Evolutionary conservation across 2,329 filamentous ascomycete genomes (phyloP).

Genomic region (Colletotrichum liaoningense): DNA sequence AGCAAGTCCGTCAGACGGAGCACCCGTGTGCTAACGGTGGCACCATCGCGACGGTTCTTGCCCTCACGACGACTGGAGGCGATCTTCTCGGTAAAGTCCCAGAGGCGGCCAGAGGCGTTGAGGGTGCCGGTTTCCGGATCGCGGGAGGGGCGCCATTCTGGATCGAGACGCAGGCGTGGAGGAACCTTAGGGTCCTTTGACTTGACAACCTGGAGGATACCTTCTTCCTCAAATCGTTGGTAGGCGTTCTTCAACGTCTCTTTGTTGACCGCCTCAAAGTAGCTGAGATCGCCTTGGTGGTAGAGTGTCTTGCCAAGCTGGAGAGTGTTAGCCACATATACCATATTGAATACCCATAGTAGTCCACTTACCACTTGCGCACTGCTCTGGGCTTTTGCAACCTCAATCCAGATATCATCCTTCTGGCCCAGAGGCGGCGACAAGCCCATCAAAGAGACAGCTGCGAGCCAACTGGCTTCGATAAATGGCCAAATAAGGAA

Average conservation of each 20-base stretch:
- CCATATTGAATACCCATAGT: no score
- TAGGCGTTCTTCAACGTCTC: slow-evolving; percentile 97
- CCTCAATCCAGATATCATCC: slow-evolving; percentile 82
- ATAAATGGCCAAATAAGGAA: slow-evolving; percentile 99
- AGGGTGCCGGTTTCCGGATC: slow-evolving; percentile 71
- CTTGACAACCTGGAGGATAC: slow-evolving; percentile 82
- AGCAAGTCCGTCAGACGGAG: slow-evolving; percentile 80
- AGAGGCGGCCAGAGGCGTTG: slow-evolving; percentile 79
- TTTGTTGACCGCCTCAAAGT: slow-evolving; percentile 98
- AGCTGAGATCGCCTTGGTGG: slow-evolving; percentile 95
- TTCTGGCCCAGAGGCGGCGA: slow-evolving; percentile 73
- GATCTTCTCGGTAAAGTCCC: slow-evolving; percentile 93
- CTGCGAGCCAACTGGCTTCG: slow-evolving; percentile 91
- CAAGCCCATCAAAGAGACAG: slow-evolving; percentile 87
- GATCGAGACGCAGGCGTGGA: slow-evolving; percentile 74
- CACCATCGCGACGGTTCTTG: slow-evolving; percentile 95
- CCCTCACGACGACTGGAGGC: slow-evolving; percentile 86
- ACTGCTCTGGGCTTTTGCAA: slow-evolving; percentile 81
- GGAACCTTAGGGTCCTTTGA: slow-evolving; percentile 72
- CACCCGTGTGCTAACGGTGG: slow-evolving; percentile 86
- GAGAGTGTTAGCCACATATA: slow-evolving; percentile 35
- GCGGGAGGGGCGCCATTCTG: slow-evolving; percentile 79
- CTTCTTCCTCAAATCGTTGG: slow-evolving; percentile 87
- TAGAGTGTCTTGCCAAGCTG: slow-evolving; percentile 95
- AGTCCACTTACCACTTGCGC: slow-evolving; percentile 76